Conservation (phyloP, 768 basidiomycete species). For the Rossbeevera mucosa region DNA sequence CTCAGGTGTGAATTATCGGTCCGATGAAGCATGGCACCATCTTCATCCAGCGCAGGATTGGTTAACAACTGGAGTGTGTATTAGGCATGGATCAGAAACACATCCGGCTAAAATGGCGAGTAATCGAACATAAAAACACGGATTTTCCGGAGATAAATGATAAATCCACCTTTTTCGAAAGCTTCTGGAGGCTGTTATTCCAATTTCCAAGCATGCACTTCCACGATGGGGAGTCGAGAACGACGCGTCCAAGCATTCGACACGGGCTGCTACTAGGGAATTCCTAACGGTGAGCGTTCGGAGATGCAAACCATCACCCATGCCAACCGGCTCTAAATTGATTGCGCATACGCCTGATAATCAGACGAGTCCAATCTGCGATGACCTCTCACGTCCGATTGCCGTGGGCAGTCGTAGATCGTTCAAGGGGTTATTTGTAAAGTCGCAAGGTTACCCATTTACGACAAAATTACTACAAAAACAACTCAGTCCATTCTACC, state of each 20-base stretch:
- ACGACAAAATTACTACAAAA: conserved; percentile 15
- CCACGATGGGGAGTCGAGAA: no score
- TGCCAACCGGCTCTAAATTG: conserved; percentile 12
- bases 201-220: conserved; percentile 62
- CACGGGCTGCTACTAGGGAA: no score
- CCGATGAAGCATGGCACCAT: conserved; percentile 54
- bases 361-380: conserved; percentile 1
- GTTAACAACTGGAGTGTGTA: background rate
- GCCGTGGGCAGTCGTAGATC: no score
- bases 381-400: no score
- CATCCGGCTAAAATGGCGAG: conserved; percentile 66
- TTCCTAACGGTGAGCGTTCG: conserved; percentile 10
- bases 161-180: conserved; percentile 39
- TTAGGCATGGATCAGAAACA: background rate
- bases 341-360: no score
- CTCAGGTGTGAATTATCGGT: no score
- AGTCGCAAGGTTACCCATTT: conserved; percentile 7
- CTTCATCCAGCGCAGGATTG: conserved; percentile 51
- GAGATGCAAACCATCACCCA: conserved; percentile 14
- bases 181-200: conserved; percentile 52
- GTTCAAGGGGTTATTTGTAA: background rate
- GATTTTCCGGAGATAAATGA: conserved; percentile 34
- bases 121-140: conserved; percentile 61
- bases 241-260: background rate
- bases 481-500: conserved; percentile 79